Evolutionary conservation across 2,329 filamentous ascomycete genomes (phyloP).

Genomic region (Microdochium paspali): DNA sequence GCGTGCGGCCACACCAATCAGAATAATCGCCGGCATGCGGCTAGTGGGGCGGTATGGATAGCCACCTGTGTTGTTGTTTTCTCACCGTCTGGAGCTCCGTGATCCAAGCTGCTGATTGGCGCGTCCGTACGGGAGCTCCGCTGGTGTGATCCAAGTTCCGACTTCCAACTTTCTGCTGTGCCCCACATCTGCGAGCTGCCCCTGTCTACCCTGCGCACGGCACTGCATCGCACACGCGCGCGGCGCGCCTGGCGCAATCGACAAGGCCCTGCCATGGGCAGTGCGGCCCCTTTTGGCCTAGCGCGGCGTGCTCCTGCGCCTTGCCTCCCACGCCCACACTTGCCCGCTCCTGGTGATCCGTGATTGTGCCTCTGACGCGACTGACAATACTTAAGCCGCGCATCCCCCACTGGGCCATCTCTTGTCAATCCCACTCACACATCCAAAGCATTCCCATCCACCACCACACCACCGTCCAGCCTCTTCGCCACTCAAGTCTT

Average conservation of each 20-base stretch:
- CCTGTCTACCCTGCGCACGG: no score
- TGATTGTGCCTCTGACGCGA: constrained; percentile 30
- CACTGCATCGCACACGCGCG: not conserved
- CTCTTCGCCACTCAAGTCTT: constrained; percentile 17
- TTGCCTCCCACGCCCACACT: not conserved
- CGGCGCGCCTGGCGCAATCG: not conserved
- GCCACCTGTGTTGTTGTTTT: not conserved
- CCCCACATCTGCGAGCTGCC: no score
- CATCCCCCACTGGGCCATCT: constrained; percentile 28
- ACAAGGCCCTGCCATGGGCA: not conserved
- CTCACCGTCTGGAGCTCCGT: not conserved
- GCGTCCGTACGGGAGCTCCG: not conserved
- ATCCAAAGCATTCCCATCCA: constrained; percentile 11
- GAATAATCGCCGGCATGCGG: not conserved
- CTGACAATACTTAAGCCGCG: constrained; percentile 49
- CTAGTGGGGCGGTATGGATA: not conserved
- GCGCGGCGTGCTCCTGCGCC: not conserved
- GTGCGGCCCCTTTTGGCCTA: not conserved
- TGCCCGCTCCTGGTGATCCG: constrained; percentile 34
- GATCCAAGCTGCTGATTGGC: not conserved
- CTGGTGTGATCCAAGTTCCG: no score
- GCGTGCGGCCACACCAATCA: not conserved
- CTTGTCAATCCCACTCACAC: not conserved
- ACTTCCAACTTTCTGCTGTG: no score
- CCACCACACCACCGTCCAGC: constrained; percentile 20